phyloP scores from a whole-genome alignment of 169 alveolate genomes.

The Eimeria sp. region DNA sequence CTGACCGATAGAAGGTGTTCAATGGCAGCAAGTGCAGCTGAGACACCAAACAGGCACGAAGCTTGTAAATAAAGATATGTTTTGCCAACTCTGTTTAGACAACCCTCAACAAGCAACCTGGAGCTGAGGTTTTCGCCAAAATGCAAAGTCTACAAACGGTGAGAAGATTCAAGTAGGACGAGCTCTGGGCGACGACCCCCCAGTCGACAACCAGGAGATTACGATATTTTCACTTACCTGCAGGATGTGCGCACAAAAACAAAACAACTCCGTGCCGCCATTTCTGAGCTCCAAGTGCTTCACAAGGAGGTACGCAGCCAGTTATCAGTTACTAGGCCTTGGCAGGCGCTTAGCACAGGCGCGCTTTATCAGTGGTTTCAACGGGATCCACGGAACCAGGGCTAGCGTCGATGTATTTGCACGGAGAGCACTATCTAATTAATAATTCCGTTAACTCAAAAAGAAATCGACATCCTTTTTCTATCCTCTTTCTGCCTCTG shows the following conservation, averaged over 20 bases:
- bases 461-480: not conserved
- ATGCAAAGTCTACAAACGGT: slow-evolving; percentile 40
- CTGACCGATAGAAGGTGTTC: not conserved
- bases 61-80: not conserved
- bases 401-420: not conserved
- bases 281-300: slow-evolving; percentile 92
- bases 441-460: not conserved
- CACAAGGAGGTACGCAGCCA: slow-evolving; percentile 88
- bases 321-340: not conserved
- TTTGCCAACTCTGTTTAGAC: not conserved
- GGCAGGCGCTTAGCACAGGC: not conserved
- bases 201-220: not conserved
- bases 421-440: too few relatives aligned
- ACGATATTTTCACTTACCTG: slow-evolving; percentile 24
- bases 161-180: not conserved
- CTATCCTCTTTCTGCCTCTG: slow-evolving; percentile 57
- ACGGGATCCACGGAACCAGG: not conserved
- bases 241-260: slow-evolving; percentile 93
- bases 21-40: not conserved
- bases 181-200: not conserved
- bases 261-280: slow-evolving; percentile 91
- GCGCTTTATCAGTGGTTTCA: not conserved
- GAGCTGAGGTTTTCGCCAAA: slow-evolving; percentile 37
- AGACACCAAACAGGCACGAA: not conserved
- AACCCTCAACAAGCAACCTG: slow-evolving; percentile 38